phyloP scores from a whole-genome alignment of 2,329 filamentous ascomycete species.

The Arthrocladium fulminans region DNA sequence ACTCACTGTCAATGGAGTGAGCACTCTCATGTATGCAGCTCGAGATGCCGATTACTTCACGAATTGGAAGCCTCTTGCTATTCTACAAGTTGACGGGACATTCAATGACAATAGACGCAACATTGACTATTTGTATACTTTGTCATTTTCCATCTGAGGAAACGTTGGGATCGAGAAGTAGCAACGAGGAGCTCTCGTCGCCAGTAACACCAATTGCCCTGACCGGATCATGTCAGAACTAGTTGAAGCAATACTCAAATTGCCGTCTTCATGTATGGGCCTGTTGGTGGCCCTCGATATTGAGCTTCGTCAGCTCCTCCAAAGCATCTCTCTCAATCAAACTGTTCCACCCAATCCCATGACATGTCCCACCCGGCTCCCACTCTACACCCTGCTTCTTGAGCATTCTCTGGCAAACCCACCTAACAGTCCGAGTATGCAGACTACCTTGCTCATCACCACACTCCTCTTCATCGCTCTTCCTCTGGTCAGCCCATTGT shows the following conservation, averaged over 20 bases:
- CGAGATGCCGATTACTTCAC: background rate
- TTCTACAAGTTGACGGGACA: too few species aligned
- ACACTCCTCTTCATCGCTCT: conserved; percentile 11
- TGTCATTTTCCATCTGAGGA: too few species aligned
- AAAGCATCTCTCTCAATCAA: background rate
- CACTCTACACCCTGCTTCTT: conserved; percentile 11
- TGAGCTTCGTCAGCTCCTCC: background rate
- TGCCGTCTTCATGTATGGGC: background rate
- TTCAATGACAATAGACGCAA: too few species aligned
- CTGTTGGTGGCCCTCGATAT: too few species aligned
- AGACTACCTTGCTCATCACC: conserved; percentile 24
- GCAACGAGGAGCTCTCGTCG: too few species aligned
- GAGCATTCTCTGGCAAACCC: conserved; percentile 36
- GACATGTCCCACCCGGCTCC: conserved; percentile 3
- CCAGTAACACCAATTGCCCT: too few species aligned
- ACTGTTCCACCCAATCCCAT: conserved; percentile 1
- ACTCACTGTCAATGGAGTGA: too few species aligned
- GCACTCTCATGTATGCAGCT: too few species aligned
- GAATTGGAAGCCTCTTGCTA: background rate
- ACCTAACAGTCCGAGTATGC: conserved; percentile 36
- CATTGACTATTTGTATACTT: too few species aligned
- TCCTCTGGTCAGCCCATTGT: conserved; percentile 13
- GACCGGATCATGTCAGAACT: too few species aligned
- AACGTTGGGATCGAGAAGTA: too few species aligned
- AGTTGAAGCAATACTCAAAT: too few species aligned